Evolutionary conservation across 495 filamentous ascomycete genomes (phyloP).

Genomic region (Platismatia glauca): DNA sequence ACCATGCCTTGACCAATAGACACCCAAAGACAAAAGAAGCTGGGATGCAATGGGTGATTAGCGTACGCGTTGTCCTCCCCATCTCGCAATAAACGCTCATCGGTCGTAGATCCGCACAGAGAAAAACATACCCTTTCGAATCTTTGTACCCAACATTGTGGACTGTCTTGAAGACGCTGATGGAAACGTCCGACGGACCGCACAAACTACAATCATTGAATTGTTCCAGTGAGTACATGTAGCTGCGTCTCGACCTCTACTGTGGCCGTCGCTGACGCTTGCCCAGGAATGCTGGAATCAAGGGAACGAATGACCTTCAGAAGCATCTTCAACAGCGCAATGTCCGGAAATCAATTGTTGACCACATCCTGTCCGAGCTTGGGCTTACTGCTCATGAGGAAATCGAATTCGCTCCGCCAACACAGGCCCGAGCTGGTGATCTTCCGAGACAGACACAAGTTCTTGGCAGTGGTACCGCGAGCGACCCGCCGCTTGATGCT

Average conservation of each 20-base stretch:
- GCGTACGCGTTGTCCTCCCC: slow-evolving; percentile 43
- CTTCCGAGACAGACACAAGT: slow-evolving; percentile 28
- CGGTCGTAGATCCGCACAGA: slow-evolving; percentile 61
- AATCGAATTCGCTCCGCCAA: slow-evolving; percentile 18
- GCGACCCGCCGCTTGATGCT: slow-evolving; percentile 10
- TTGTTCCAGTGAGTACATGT: slow-evolving; percentile 59
- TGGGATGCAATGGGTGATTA: slow-evolving; percentile 68
- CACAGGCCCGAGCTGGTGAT: slow-evolving; percentile 35
- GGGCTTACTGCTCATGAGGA: slow-evolving; percentile 36
- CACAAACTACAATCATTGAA: slow-evolving; percentile 72
- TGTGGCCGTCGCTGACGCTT: slow-evolving; percentile 11
- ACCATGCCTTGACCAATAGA: slow-evolving; percentile 65
- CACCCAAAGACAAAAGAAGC: slow-evolving; percentile 75
- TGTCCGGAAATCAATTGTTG: slow-evolving; percentile 75
- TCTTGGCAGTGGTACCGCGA: slow-evolving; percentile 24
- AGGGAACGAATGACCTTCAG: slow-evolving; percentile 81
- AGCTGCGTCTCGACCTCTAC: slow-evolving; percentile 4
- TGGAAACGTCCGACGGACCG: slow-evolving; percentile 69
- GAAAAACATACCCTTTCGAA: slow-evolving; percentile 65
- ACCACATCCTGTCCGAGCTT: slow-evolving; percentile 66
- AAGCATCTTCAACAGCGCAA: slow-evolving; percentile 67
- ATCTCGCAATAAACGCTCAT: slow-evolving; percentile 15
- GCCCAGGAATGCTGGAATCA: slow-evolving; percentile 60
- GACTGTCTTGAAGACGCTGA: slow-evolving; percentile 85
- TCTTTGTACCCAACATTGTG: slow-evolving; percentile 74